Percentiles rank a stretch among this genome's conserved stretches.
Evolutionary conservation across 179 eudicot species (phyloP).

Genomic region (Heliamphora pulchella): DNA sequence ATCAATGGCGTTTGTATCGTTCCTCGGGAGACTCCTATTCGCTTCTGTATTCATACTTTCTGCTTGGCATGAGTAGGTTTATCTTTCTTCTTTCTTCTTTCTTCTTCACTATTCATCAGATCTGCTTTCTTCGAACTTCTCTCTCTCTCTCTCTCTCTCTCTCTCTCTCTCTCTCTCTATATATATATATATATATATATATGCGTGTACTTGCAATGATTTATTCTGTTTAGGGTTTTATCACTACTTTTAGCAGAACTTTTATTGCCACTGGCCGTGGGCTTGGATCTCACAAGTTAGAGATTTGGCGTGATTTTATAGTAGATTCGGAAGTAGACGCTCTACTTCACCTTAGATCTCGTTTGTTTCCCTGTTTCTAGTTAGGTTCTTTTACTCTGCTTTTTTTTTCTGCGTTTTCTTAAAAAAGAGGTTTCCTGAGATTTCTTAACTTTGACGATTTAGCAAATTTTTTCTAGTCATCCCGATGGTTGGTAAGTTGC

Average conservation of each 20-base stretch:
- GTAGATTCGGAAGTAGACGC: not conserved
- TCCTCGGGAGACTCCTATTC: conserved; percentile 19
- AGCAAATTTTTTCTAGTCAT: not conserved
- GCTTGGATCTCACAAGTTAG: not conserved
- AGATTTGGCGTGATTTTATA: not conserved
- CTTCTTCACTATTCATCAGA: not conserved
- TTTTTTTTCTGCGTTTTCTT: too few species aligned
- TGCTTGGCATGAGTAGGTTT: conserved; percentile 24
- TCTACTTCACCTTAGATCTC: not conserved
- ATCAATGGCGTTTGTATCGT: conserved; percentile 17
- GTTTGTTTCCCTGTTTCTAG: not conserved
- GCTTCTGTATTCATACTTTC: conserved; percentile 20
- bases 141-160: not conserved
- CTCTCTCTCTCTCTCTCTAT: too few species aligned
- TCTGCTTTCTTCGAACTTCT: not conserved
- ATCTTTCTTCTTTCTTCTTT: not conserved
- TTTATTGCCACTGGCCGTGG: not conserved
- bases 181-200: too few species aligned
- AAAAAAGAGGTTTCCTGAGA: not conserved
- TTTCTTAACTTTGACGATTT: not conserved
- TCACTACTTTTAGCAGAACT: not conserved
- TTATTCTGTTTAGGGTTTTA: not conserved
- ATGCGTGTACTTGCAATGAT: too few species aligned
- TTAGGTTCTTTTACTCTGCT: not conserved
- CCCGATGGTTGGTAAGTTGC: not conserved